phyloP scores from a whole-genome alignment of 164 flowering plant species.

The Brasenia schreberi region DNA sequence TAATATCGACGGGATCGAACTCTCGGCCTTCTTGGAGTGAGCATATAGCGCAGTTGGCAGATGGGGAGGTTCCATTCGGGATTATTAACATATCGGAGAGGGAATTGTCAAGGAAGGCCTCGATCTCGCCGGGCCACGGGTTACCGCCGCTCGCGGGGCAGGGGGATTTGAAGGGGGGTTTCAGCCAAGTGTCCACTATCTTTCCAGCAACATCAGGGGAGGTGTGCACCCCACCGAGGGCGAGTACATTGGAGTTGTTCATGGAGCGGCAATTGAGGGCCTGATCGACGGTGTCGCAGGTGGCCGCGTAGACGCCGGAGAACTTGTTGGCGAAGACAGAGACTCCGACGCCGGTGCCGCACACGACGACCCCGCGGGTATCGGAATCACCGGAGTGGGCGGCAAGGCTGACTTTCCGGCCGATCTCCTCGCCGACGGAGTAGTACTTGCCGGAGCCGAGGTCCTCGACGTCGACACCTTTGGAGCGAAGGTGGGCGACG shows the following conservation, averaged over 20 bases:
- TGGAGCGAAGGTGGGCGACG: constrained; percentile 62
- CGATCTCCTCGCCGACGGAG: constrained; percentile 67
- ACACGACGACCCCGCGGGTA: constrained; percentile 77
- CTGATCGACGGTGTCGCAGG: constrained; percentile 37
- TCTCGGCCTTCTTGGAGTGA: no score
- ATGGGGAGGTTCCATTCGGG: constrained; percentile 1
- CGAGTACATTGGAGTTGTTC: constrained; percentile 86
- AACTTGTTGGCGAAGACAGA: constrained; percentile 87
- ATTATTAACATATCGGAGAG: constrained; percentile 48
- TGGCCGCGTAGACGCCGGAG: constrained; percentile 79
- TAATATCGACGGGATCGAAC: constrained; percentile 37
- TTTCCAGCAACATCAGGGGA: constrained; percentile 36
- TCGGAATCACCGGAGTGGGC: constrained; percentile 12
- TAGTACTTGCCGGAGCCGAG: constrained; percentile 81
- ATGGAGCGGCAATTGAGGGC: constrained; percentile 35
- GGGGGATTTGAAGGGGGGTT: constrained; percentile 77
- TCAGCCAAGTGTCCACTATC: constrained; percentile 58
- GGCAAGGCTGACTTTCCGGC: constrained; percentile 50
- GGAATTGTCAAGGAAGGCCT: constrained; percentile 44
- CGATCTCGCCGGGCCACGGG: constrained; percentile 57
- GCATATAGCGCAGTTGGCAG: constrained; percentile 38
- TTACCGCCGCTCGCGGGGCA: constrained; percentile 62
- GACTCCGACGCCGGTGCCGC: constrained; percentile 94
- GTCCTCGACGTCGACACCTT: constrained; percentile 72
- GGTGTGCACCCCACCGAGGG: constrained; percentile 67